Percentiles rank a stretch among this genome's conserved stretches.
Evolutionary conservation across 495 filamentous ascomycete genomes (phyloP).

Genomic region (Lasiosphaeria ovina): DNA sequence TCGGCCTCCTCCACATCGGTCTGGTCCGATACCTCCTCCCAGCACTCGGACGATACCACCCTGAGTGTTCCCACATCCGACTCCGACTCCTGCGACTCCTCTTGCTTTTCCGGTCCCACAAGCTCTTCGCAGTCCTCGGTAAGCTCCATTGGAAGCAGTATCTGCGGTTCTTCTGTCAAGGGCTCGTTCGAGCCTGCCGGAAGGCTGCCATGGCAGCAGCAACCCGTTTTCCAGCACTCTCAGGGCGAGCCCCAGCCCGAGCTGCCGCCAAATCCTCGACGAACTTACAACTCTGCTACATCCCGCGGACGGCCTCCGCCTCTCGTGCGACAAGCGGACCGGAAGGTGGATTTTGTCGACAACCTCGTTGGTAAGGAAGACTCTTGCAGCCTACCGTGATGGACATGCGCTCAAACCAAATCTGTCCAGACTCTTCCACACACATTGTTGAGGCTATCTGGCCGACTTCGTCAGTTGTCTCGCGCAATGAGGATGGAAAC

Average conservation of each 20-base stretch:
- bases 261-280: conserved; percentile 77
- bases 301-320: conserved; percentile 71
- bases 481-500: conserved; percentile 54
- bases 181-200: conserved; percentile 23
- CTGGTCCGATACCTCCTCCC: conserved; percentile 71
- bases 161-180: not conserved
- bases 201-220: conserved; percentile 32
- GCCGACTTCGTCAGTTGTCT: conserved; percentile 70
- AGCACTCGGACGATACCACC: conserved; percentile 45
- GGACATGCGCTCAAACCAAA: conserved; percentile 30
- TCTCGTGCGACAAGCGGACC: conserved; percentile 84
- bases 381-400: conserved; percentile 12
- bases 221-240: conserved; percentile 16
- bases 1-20: conserved; percentile 74
- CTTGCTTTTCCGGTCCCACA: conserved; percentile 31
- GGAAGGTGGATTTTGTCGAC: conserved; percentile 95
- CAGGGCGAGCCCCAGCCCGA: conserved; percentile 59
- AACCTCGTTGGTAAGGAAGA: conserved; percentile 90
- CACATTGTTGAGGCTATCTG: conserved; percentile 97
- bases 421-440: conserved; percentile 79
- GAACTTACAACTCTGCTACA: conserved; percentile 56
- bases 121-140: conserved; percentile 30
- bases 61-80: conserved; percentile 37
- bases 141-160: conserved; percentile 26
- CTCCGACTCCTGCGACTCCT: conserved; percentile 43